Evolutionary conservation across 495 filamentous ascomycete genomes (phyloP).

Genomic region (Aspergillus asperescens): DNA sequence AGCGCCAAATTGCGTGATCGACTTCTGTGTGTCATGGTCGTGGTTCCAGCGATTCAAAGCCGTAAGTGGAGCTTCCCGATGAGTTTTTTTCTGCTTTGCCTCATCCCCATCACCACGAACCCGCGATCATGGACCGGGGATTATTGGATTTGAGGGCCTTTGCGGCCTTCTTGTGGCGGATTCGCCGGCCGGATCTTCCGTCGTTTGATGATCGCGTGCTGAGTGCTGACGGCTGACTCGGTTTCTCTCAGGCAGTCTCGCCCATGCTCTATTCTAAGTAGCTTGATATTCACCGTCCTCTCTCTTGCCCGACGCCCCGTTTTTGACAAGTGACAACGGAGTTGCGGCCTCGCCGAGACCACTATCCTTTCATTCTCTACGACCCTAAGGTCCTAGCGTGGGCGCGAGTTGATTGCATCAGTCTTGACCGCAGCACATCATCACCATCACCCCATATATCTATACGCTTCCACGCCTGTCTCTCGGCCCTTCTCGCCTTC

Average conservation of each 20-base stretch:
- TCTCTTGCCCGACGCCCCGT: conserved; percentile 6
- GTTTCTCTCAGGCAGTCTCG: neutral
- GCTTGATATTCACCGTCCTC: neutral
- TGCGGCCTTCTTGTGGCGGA: neutral
- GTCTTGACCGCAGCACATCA: conserved; percentile 36
- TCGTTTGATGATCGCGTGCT: neutral
- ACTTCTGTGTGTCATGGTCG: conserved; percentile 44
- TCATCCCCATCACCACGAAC: neutral
- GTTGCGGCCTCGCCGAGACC: conserved; percentile 1
- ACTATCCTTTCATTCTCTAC: neutral
- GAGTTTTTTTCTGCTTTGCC: conserved; percentile 6
- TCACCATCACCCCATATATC: conserved; percentile 11
- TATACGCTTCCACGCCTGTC: neutral
- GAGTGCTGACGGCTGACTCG: no score
- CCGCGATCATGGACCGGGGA: neutral
- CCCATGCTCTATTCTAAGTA: neutral
- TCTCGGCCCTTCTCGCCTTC: neutral
- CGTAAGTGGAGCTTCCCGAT: conserved; percentile 14
- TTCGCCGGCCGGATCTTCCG: neutral
- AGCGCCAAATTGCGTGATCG: conserved; percentile 36
- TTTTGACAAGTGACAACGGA: neutral
- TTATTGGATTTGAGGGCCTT: neutral
- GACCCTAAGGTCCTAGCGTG: conserved; percentile 3
- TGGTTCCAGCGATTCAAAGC: neutral
- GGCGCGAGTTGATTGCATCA: conserved; percentile 30